A percentile compares a stretch with the other conserved stretches of the same genome.
Conservation (phyloP, 768 basidiomycete species). For the Amanita rubescens region DNA sequence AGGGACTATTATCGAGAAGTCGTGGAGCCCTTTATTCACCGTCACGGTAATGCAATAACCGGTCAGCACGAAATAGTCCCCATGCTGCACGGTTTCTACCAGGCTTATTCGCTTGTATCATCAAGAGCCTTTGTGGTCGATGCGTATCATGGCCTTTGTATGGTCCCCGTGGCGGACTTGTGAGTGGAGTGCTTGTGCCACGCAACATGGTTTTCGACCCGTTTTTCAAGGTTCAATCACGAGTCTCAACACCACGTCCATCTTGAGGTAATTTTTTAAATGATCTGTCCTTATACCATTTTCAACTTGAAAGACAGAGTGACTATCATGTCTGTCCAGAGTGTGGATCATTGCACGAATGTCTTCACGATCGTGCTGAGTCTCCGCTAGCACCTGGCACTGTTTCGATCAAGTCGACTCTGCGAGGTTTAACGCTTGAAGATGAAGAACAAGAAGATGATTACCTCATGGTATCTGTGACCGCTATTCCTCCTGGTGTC, state of each 20-base stretch:
- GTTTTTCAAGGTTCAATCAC: slow-evolving; percentile 61
- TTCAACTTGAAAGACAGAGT: slow-evolving; percentile 31
- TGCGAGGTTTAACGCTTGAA: background rate
- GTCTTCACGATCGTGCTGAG: slow-evolving; percentile 50
- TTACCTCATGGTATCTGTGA: slow-evolving; percentile 65
- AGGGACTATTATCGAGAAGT: slow-evolving; percentile 27
- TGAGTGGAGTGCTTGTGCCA: slow-evolving; percentile 28
- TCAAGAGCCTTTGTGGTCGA: slow-evolving; percentile 83
- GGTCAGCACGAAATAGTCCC: slow-evolving; percentile 11
- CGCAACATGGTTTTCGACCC: slow-evolving; percentile 7
- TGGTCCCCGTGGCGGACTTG: slow-evolving; percentile 85
- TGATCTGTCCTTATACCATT: background rate
- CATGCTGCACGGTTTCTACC: slow-evolving; percentile 36
- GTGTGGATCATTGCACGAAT: slow-evolving; percentile 65
- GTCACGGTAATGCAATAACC: slow-evolving; percentile 11
- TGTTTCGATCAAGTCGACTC: background rate
- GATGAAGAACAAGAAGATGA: slow-evolving; percentile 25
- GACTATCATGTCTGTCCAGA: slow-evolving; percentile 67
- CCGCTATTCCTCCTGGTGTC: slow-evolving; percentile 36
- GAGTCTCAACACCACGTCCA: slow-evolving; percentile 61
- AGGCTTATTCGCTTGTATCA: slow-evolving; percentile 60
- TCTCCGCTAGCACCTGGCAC: slow-evolving; percentile 13
- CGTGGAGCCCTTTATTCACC: slow-evolving; percentile 25
- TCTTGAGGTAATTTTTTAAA: slow-evolving; percentile 45
- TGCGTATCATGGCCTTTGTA: slow-evolving; percentile 68